These are phyloP conservation scores for Thelonectria rubi DNA, from an alignment of 2,329 filamentous ascomycete genomes.

Conservation along the genomic window DNA sequence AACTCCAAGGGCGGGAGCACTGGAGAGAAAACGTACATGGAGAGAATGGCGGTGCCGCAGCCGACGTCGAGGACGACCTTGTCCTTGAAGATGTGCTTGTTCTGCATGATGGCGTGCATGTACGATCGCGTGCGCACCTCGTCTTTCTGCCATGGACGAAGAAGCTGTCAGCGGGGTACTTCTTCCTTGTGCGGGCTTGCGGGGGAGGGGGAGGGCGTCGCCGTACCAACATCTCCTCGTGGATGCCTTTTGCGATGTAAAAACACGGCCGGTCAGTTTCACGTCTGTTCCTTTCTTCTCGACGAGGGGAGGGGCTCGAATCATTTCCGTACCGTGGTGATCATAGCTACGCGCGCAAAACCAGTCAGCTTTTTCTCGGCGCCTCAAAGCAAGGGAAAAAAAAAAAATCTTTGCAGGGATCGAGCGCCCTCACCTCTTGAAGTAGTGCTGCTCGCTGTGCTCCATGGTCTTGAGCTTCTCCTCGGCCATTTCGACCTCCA, in stretches of 20 bases:
- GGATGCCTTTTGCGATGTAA: conserved; percentile 73
- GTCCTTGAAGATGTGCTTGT: conserved; percentile 89
- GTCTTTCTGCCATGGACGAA: conserved; percentile 76
- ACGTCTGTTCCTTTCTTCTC: neutral
- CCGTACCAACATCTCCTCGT: conserved; percentile 97
- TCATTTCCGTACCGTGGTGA: conserved; percentile 79
- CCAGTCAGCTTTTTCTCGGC: conserved; percentile 46
- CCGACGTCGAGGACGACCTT: conserved; percentile 93
- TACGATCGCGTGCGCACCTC: conserved; percentile 97
- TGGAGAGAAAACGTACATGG: conserved; percentile 74
- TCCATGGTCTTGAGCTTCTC: conserved; percentile 76
- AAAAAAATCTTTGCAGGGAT: conserved; percentile 23
- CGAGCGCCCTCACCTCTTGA: conserved; percentile 78
- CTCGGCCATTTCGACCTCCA: conserved; percentile 69
- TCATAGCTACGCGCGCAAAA: conserved; percentile 75
- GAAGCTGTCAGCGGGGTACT: conserved; percentile 33
- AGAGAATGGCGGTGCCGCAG: conserved; percentile 96
- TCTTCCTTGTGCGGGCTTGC: conserved; percentile 25
- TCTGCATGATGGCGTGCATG: conserved; percentile 97
- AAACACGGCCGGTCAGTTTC: conserved; percentile 29
- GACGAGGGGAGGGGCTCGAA: neutral
- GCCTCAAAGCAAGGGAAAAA: neutral
- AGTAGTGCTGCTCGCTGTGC: conserved; percentile 98
- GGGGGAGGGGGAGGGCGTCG: conserved; percentile 35
- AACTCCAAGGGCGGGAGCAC: conserved; percentile 3